These are phyloP conservation scores for Globisporangium nagaii DNA, from an alignment of 352 stramenopile genomes.

Conservation along the genomic window DNA sequence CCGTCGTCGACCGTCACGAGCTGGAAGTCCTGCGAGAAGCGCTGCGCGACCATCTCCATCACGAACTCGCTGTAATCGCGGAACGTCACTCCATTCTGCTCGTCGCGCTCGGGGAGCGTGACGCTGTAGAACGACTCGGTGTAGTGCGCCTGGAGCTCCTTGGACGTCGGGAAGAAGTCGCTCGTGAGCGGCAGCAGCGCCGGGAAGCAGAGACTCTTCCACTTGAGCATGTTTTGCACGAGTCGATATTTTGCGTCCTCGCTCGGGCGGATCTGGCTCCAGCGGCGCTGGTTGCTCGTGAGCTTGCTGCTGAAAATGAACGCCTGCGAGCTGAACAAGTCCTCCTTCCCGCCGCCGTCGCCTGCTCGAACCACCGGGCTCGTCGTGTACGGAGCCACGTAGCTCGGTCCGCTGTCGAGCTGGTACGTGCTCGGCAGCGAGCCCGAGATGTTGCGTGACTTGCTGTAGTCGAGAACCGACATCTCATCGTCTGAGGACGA, in stretches of 20 bases:
- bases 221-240: constrained; percentile 91
- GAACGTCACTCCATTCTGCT: constrained; percentile 59
- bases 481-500: constrained; percentile 27
- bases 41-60: constrained; percentile 82
- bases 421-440: constrained; percentile 65
- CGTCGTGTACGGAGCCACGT: constrained; percentile 35
- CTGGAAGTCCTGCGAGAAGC: constrained; percentile 84
- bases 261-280: constrained; percentile 91
- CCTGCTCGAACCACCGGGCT: constrained; percentile 50
- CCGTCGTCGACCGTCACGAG: constrained; percentile 61
- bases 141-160: constrained; percentile 80
- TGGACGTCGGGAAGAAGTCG: constrained; percentile 79
- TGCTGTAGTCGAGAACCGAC: constrained; percentile 15
- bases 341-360: constrained; percentile 46
- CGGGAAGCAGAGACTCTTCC: constrained; percentile 95
- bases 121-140: constrained; percentile 85
- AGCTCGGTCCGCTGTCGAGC: constrained; percentile 34
- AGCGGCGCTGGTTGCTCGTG: constrained; percentile 93
- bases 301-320: constrained; percentile 78
- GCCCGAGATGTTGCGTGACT: constrained; percentile 33
- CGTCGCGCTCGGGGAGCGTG: constrained; percentile 64
- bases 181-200: constrained; percentile 92
- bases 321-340: constrained; percentile 70
- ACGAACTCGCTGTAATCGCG: constrained; percentile 75
- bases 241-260: constrained; percentile 54